Conservation (phyloP, 75 land plant species). For the Picea sitchensis region DNA sequence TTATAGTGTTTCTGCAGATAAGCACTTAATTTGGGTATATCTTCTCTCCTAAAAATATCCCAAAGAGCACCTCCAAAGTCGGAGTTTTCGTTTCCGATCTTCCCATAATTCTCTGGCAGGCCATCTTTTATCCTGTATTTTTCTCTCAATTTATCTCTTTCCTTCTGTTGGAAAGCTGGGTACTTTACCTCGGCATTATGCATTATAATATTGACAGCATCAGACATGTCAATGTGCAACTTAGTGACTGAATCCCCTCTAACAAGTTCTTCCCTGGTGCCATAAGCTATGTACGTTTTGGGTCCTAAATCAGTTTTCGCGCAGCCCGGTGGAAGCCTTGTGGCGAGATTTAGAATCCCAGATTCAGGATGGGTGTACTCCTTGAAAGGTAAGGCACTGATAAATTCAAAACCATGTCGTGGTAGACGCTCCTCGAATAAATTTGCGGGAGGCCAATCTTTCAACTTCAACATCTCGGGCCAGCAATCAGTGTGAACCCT, state of each 20-base stretch:
- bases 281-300: conserved; percentile 90
- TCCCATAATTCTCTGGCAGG: no score
- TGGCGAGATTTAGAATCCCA: conserved; percentile 72
- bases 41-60: conserved; percentile 80
- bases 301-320: conserved; percentile 81
- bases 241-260: conserved; percentile 90
- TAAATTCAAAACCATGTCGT: conserved; percentile 68
- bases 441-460: conserved; percentile 89
- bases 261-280: conserved; percentile 67
- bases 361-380: conserved; percentile 76
- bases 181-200: conserved; percentile 45
- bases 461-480: conserved; percentile 87
- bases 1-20: conserved; percentile 49
- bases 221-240: conserved; percentile 80
- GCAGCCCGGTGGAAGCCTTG: conserved; percentile 54
- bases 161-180: conserved; percentile 11
- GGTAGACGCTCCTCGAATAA: conserved; percentile 72
- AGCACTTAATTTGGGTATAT: conserved; percentile 55
- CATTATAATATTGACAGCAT: conserved; percentile 76
- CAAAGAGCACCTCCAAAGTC: conserved; percentile 72
- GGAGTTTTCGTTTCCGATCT: no score
- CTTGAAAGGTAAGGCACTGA: conserved; percentile 58
- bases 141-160: conserved; percentile 15
- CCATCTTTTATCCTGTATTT: not conserved
- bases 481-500: conserved; percentile 53